Evolutionary conservation across 2,329 filamentous ascomycete genomes (phyloP).

Genomic region (Fusarium compactum): DNA sequence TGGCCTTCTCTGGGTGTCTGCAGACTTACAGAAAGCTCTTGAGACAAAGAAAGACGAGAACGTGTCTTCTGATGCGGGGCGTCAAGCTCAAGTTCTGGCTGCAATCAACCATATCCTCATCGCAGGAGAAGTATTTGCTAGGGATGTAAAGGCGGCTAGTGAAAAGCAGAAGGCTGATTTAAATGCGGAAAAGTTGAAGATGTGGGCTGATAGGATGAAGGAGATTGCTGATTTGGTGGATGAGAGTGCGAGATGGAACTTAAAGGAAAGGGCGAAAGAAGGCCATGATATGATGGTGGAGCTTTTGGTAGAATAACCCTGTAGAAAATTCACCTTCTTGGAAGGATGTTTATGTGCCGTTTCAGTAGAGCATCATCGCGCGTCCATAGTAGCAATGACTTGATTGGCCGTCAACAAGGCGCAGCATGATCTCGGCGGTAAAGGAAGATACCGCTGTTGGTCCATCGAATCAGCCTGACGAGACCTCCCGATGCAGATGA

Average conservation of each 20-base stretch:
- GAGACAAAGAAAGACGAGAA: not conserved
- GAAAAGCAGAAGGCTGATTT: not conserved
- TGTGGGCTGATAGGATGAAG: not conserved
- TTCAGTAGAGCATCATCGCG: not conserved
- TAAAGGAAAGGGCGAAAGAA: not conserved
- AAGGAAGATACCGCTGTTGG: not conserved
- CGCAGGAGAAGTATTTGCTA: not conserved
- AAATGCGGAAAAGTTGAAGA: not conserved
- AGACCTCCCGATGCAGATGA: no score
- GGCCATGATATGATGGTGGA: conserved; percentile 14
- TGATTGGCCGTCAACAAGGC: not conserved
- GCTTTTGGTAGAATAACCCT: not conserved
- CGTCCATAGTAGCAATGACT: not conserved
- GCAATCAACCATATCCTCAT: conserved; percentile 12
- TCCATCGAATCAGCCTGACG: not conserved
- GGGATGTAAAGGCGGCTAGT: not conserved
- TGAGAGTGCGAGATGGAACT: not conserved
- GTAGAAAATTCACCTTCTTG: not conserved
- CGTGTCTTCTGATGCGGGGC: not conserved
- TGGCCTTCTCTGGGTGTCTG: not conserved
- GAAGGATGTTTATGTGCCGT: not conserved
- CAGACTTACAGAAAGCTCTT: not conserved
- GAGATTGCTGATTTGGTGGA: not conserved
- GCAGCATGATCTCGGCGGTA: not conserved
- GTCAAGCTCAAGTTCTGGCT: conserved; percentile 9